These are phyloP conservation scores for Pelargonium myrrhifolium DNA, from an alignment of 441 rosid species.

Conservation along the genomic window DNA sequence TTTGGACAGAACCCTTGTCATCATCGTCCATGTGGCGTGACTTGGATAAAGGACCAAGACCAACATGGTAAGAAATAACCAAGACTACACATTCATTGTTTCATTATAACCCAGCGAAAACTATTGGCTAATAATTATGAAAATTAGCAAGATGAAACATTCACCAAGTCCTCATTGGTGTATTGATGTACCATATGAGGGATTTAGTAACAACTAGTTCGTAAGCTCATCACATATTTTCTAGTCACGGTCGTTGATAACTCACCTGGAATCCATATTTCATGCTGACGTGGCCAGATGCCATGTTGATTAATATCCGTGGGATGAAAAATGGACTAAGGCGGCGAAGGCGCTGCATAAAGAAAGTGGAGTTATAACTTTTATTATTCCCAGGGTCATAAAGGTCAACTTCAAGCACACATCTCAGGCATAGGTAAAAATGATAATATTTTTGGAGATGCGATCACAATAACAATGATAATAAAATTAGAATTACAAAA, in stretches of 20 bases:
- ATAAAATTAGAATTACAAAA: background rate
- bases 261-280: slow-evolving; percentile 86
- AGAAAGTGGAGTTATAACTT: slow-evolving; percentile 19
- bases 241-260: background rate
- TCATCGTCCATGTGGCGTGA: slow-evolving; percentile 5
- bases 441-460: background rate
- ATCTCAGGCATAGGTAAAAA: background rate
- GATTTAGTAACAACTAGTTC: slow-evolving; percentile 1
- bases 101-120: background rate
- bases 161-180: background rate
- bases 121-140: slow-evolving; percentile 3
- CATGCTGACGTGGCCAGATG: slow-evolving; percentile 93
- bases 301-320: slow-evolving; percentile 83
- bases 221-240: slow-evolving; percentile 9
- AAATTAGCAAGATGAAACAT: background rate
- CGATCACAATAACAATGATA: background rate
- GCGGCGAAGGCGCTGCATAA: slow-evolving; percentile 65
- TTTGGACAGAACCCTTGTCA: background rate
- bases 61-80: background rate
- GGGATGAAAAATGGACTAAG: slow-evolving; percentile 93
- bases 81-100: background rate
- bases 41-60: slow-evolving; percentile 7
- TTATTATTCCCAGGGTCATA: slow-evolving; percentile 14
- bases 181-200: background rate
- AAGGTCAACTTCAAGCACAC: slow-evolving; percentile 7